These are phyloP conservation scores for Boletus edulis DNA, from an alignment of 768 basidiomycete genomes.

Conservation along the genomic window DNA sequence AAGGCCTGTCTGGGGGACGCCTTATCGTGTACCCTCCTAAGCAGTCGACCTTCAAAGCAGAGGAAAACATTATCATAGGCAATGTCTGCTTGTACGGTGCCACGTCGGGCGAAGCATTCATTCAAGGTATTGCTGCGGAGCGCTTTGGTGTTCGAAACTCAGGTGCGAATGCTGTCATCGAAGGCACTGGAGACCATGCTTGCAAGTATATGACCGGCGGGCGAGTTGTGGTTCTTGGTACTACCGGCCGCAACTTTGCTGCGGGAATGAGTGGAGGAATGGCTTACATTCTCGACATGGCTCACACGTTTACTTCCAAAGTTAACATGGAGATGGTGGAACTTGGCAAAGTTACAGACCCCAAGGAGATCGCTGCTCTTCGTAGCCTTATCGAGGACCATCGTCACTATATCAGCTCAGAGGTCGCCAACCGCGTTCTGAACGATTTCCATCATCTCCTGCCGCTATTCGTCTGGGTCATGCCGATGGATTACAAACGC, in stretches of 20 bases:
- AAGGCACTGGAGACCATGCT: conserved; percentile 94
- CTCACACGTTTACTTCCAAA: conserved; percentile 89
- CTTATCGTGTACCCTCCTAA: conserved; percentile 98
- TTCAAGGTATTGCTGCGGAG: conserved; percentile 95
- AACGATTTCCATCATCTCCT: conserved; percentile 95
- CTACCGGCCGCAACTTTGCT: conserved; percentile 95
- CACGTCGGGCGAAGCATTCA: conserved; percentile 94
- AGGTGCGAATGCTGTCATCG: conserved; percentile 93
- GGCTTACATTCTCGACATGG: conserved; percentile 95
- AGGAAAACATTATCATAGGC: conserved; percentile 93
- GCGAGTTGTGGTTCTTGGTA: conserved; percentile 90
- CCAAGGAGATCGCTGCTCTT: conserved; percentile 92
- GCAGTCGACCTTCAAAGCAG: conserved; percentile 91
- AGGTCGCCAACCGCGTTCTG: conserved; percentile 90
- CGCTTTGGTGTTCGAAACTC: conserved; percentile 98
- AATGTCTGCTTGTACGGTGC: conserved; percentile 98
- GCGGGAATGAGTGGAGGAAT: conserved; percentile 99
- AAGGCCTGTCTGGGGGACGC: conserved; percentile 95
- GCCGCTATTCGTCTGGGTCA: conserved; percentile 96
- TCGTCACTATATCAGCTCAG: conserved; percentile 96
- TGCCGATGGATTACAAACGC: conserved; percentile 96
- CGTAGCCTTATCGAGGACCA: conserved; percentile 96
- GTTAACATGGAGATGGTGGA: conserved; percentile 99
- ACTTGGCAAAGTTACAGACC: conserved; percentile 90
- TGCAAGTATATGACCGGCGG: conserved; percentile 99